A percentile compares a stretch with the other conserved stretches of the same genome.
phyloP scores from a whole-genome alignment of 495 filamentous ascomycete genomes.

The Neurospora intermedia region DNA sequence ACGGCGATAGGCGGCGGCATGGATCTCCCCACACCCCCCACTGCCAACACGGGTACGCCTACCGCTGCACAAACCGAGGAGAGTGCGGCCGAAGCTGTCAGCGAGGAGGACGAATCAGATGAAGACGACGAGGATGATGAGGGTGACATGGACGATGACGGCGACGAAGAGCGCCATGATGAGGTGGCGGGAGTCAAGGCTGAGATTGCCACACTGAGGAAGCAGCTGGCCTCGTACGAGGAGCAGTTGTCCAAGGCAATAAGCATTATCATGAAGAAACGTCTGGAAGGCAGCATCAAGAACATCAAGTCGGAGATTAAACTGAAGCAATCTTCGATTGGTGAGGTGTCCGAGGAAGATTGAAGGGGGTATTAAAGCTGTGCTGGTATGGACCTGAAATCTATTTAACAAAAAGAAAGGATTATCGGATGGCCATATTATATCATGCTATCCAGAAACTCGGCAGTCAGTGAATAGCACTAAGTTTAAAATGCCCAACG shows the following conservation, averaged over 20 bases:
- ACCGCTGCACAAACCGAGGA: conserved; percentile 17
- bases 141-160: conserved; percentile 37
- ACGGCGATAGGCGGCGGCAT: conserved; percentile 9
- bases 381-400: neutral
- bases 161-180: conserved; percentile 33
- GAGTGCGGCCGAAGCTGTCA: conserved; percentile 30
- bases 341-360: conserved; percentile 35
- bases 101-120: conserved; percentile 38
- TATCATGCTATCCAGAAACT: neutral
- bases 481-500: neutral
- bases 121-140: conserved; percentile 39
- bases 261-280: conserved; percentile 41
- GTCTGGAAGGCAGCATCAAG: conserved; percentile 42
- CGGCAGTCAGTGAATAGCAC: neutral
- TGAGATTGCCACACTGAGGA: conserved; percentile 45
- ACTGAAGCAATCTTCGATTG: conserved; percentile 46
- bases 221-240: conserved; percentile 27
- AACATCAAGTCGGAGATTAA: conserved; percentile 44
- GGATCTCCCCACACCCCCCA: conserved; percentile 31
- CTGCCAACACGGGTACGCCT: conserved; percentile 20
- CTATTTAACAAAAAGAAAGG: neutral
- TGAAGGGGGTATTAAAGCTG: neutral
- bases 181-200: conserved; percentile 37
- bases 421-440: neutral
- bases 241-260: conserved; percentile 25